phyloP scores from a whole-genome alignment of 2,329 filamentous ascomycete species.

The Botrytis paeoniae region DNA sequence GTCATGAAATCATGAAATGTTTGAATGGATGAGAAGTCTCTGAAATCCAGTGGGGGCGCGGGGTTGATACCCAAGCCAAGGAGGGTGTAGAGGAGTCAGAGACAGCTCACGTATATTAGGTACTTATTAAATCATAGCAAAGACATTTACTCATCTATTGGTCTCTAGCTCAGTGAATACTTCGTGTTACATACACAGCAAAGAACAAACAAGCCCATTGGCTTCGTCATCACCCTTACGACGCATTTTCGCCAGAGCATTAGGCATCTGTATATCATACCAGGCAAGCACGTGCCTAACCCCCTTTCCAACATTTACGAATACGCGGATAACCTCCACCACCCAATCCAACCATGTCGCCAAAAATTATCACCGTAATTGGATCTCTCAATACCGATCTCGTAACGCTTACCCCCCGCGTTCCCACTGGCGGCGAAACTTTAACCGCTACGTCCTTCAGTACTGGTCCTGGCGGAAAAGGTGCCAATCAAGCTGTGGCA shows the following conservation, averaged over 20 bases:
- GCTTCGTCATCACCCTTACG: constrained; percentile 19
- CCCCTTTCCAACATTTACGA: constrained; percentile 5
- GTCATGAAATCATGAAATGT: neutral
- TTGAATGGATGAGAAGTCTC: constrained; percentile 6
- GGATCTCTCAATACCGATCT: constrained; percentile 95
- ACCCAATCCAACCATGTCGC: constrained; percentile 23
- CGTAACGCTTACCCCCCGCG: constrained; percentile 79
- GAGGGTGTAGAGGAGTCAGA: neutral
- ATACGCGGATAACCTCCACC: constrained; percentile 7
- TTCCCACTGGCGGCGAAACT: constrained; percentile 83
- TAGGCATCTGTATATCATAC: constrained; percentile 11
- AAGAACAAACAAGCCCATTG: no score
- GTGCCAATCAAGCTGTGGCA: constrained; percentile 91
- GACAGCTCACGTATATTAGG: constrained; percentile 6
- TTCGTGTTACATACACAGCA: neutral
- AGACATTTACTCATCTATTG: constrained; percentile 2
- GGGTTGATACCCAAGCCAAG: constrained; percentile 11
- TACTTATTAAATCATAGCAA: neutral
- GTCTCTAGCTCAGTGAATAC: neutral
- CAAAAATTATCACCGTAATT: constrained; percentile 67
- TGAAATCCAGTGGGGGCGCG: neutral
- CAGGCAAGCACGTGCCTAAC: constrained; percentile 16
- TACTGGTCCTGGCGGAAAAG: constrained; percentile 86
- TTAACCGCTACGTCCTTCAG: constrained; percentile 75
- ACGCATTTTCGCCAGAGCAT: constrained; percentile 10